Percentiles rank a stretch among this genome's conserved stretches.
Evolutionary conservation across 345 rosid species (phyloP).

Genomic region (Heritiera fomes): DNA sequence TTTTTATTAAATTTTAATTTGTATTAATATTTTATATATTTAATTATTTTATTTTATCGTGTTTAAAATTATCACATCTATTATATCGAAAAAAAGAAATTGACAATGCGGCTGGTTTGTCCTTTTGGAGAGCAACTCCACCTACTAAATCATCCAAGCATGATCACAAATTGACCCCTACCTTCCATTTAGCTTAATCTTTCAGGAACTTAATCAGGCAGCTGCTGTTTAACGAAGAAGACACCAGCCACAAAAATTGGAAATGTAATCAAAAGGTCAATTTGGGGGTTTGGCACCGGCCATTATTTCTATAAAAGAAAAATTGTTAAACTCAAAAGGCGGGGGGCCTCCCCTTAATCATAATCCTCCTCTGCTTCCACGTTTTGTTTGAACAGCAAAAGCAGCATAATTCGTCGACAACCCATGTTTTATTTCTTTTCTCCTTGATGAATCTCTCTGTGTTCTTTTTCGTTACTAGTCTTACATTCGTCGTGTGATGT

Average conservation of each 20-base stretch:
- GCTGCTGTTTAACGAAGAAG: conserved; percentile 5
- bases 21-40: too few relatives aligned
- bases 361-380: conserved; percentile 20
- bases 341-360: background rate
- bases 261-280: too few relatives aligned
- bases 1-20: too few relatives aligned
- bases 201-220: conserved; percentile 21
- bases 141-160: background rate
- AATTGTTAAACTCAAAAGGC: background rate
- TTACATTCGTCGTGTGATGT: conserved; percentile 4
- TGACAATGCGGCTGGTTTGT: background rate
- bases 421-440: conserved; percentile 2
- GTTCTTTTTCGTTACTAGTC: too few relatives aligned
- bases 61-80: too few relatives aligned
- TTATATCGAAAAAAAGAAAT: too few relatives aligned
- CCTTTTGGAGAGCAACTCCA: background rate
- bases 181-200: conserved; percentile 23
- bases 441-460: background rate
- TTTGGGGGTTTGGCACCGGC: background rate
- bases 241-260: background rate
- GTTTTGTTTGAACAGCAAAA: conserved; percentile 10
- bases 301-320: background rate
- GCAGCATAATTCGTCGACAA: conserved; percentile 9
- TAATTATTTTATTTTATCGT: too few relatives aligned
- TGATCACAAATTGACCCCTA: conserved; percentile 12